phyloP scores from a whole-genome alignment of 2,329 filamentous ascomycete species.

The Alternaria brassicae region DNA sequence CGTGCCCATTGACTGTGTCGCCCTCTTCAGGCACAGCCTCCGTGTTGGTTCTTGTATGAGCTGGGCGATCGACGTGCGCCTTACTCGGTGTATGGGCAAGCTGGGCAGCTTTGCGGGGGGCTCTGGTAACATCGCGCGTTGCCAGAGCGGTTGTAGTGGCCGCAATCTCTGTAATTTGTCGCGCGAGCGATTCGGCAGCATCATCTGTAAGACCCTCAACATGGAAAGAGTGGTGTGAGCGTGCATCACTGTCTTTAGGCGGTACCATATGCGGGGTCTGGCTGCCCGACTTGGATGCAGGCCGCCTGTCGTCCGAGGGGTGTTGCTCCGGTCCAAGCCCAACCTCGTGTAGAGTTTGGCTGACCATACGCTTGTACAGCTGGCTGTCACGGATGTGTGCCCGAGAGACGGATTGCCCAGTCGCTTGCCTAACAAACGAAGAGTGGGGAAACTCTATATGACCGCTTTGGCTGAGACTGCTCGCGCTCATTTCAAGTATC shows the following conservation, averaged over 20 bases:
- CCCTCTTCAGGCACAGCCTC: conserved; percentile 60
- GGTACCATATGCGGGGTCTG: conserved; percentile 48
- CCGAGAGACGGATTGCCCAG: conserved; percentile 38
- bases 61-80: conserved; percentile 49
- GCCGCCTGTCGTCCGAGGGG: conserved; percentile 49
- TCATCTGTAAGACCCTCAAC: conserved; percentile 76
- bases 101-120: conserved; percentile 59
- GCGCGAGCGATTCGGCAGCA: conserved; percentile 80
- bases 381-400: conserved; percentile 83
- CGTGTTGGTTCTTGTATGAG: conserved; percentile 49
- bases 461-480: conserved; percentile 42
- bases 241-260: conserved; percentile 46
- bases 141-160: conserved; percentile 89
- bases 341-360: conserved; percentile 85
- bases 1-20: conserved; percentile 54
- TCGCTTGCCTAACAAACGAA: conserved; percentile 40
- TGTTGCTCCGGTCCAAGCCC: conserved; percentile 68
- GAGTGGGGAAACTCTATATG: conserved; percentile 41
- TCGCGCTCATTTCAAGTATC: conserved; percentile 48
- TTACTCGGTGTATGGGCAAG: conserved; percentile 47
- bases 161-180: conserved; percentile 91
- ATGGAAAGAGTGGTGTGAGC: conserved; percentile 55
- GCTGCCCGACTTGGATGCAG: conserved; percentile 31
- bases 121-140: conserved; percentile 73
- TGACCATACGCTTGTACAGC: conserved; percentile 90